Evolutionary conservation across 129 eudicot species (phyloP).

Genomic region (Chrysanthemum makinoi): DNA sequence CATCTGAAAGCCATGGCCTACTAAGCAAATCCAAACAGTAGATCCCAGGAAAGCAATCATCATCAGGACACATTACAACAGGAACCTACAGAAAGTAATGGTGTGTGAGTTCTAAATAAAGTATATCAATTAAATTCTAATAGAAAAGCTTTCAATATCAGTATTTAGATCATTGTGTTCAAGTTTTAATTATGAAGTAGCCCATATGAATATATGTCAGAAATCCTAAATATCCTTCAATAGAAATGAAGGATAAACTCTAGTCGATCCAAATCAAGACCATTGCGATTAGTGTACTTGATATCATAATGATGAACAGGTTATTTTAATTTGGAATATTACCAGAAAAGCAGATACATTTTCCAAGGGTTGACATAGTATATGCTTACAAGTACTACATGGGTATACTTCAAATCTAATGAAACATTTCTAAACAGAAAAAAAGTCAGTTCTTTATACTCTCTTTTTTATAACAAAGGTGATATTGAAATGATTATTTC

Average conservation of each 20-base stretch:
- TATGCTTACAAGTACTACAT: too few species aligned
- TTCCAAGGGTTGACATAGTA: too few species aligned
- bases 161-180: neutral
- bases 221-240: neutral
- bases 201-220: neutral
- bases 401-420: too few species aligned
- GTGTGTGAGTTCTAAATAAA: conserved; percentile 3
- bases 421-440: too few species aligned
- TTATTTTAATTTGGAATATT: neutral
- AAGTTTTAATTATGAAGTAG: neutral
- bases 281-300: neutral
- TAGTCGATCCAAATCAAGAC: neutral
- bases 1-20: conserved; percentile 96
- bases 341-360: too few species aligned
- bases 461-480: too few species aligned
- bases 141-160: too few species aligned
- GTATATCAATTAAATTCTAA: too few species aligned
- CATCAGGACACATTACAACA: conserved; percentile 81
- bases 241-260: neutral
- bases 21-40: conserved; percentile 49
- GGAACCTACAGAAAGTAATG: conserved; percentile 54
- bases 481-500: too few species aligned
- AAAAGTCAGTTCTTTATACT: too few species aligned
- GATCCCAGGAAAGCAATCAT: conserved; percentile 83
- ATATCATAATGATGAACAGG: neutral